Conservation (phyloP, 345 rosid species). For the Triadica sebifera region DNA sequence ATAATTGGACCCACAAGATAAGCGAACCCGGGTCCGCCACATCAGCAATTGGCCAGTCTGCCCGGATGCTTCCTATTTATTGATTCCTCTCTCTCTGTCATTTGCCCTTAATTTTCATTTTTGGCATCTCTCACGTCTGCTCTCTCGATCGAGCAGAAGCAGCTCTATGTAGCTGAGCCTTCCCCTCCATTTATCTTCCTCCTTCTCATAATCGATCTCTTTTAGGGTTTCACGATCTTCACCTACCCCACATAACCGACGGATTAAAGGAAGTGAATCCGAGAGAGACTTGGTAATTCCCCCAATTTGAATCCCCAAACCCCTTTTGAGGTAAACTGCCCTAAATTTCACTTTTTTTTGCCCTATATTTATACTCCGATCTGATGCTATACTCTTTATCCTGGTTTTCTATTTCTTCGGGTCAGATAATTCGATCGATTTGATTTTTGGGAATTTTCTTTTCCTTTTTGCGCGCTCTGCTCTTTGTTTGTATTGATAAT, state of each 20-base stretch:
- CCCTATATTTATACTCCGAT: not conserved
- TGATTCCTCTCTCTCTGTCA: not conserved
- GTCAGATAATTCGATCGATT: not conserved
- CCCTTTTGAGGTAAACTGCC: constrained; percentile 1
- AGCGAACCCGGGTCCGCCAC: not conserved
- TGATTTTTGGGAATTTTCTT: not conserved
- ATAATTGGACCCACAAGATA: not conserved
- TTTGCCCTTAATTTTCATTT: not conserved
- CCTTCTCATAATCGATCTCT: not conserved
- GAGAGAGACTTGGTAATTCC: not conserved
- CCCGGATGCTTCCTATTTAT: not conserved
- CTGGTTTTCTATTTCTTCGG: not conserved
- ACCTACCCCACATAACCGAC: too few species aligned
- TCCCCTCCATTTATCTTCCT: not conserved
- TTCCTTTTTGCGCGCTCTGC: not conserved
- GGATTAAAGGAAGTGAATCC: too few species aligned
- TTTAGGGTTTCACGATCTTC: too few species aligned
- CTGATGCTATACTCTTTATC: not conserved
- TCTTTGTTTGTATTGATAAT: not conserved
- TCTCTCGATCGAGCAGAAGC: not conserved
- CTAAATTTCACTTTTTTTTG: not conserved
- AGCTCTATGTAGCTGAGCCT: not conserved
- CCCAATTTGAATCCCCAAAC: not conserved
- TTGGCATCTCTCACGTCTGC: not conserved
- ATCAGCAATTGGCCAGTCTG: not conserved